Base-by-base conservation (phyloP, 148 eudicot genomes). In the Rhododendron williamsianum region DNA sequence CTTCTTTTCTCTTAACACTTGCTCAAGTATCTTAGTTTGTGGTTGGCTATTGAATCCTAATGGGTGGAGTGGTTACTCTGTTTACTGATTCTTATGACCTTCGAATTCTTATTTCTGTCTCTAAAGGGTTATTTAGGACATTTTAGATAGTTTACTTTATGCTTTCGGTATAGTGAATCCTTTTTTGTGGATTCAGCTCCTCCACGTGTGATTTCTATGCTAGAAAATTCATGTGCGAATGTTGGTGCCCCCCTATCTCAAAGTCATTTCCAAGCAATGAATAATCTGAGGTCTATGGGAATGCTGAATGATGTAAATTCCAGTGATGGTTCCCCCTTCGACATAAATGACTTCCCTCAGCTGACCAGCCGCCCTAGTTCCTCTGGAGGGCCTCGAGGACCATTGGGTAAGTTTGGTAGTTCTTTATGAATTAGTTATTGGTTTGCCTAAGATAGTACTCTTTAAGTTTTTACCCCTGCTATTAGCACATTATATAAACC, bases 311-410 rank as follows among this genome's bases (percentile, higher is more conserved):
- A 96, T 86, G 91, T 93, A 82, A 95, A 95, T 88, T 82, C 96
- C 76, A 96, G 91, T 87, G 97, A 96, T 51, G 89, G 90, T 88
- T 87, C 98, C 63, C 98, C 99, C 58, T 96, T 96, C 83, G 94
- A 94, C 85, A 91, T 96, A 81, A 96, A 96, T 86, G 99, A 96
- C 87, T 96, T 96, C 86, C 99, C 99, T 86, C 98, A 95, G 90
- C 87, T 96, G 83, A 92, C 90, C 80, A 95, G 96, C 85, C 98
- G 95, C 3, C 98, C 99, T 72, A 93, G 89, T 90, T 96, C 99
- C 79, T 91, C 99, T 81, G 98, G 99, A 86, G 99, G 98, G 82
- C 94, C 94, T 73, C 99, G 93, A 81, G 99, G 99, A 82, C 99
- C 95, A 91, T 78, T 95, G 81, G 97, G 98, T 96, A 89, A 82